Percentiles rank a stretch among this genome's conserved stretches.
These are phyloP conservation scores for Athelia sp. DNA, from an alignment of 1,284 basidiomycete genomes.

Conservation along the genomic window DNA sequence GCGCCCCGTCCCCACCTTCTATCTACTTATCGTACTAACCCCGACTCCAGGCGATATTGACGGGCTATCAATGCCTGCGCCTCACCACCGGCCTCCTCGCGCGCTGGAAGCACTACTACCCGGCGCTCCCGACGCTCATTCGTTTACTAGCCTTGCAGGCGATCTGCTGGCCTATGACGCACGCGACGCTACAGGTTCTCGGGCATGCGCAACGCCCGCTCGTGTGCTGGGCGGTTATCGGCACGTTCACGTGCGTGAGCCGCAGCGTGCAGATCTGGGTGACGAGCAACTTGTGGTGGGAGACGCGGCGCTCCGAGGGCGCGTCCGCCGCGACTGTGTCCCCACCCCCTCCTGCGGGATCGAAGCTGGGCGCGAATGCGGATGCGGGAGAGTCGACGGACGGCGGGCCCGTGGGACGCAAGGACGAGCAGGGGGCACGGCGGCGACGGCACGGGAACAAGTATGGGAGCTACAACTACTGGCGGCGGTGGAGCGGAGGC, in stretches of 20 bases:
- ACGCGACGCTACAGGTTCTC: constrained; percentile 66
- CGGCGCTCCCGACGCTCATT: constrained; percentile 75
- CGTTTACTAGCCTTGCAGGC: constrained; percentile 80
- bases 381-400: not conserved
- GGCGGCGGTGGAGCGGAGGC: constrained; percentile 43
- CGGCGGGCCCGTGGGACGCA: not conserved
- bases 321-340: too few relatives aligned
- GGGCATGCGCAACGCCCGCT: constrained; percentile 61
- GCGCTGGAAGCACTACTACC: constrained; percentile 80
- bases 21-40: constrained; percentile 1
- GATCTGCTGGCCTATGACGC: constrained; percentile 86
- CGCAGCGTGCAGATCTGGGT: constrained; percentile 81
- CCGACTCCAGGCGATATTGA: constrained; percentile 73
- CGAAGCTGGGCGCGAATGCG: not conserved
- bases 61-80: constrained; percentile 76
- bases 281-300: constrained; percentile 69
- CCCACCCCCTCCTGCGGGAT: too few relatives aligned
- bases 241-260: constrained; percentile 72
- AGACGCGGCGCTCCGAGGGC: too few relatives aligned
- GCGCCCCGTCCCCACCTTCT: constrained; percentile 15
- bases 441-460: too few relatives aligned
- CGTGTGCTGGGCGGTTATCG: constrained; percentile 76
- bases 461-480: constrained; percentile 10
- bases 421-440: not conserved
- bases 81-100: constrained; percentile 77